These are phyloP conservation scores for Fusarium dimerum DNA, from an alignment of 2,329 filamentous ascomycete genomes.

Conservation along the genomic window DNA sequence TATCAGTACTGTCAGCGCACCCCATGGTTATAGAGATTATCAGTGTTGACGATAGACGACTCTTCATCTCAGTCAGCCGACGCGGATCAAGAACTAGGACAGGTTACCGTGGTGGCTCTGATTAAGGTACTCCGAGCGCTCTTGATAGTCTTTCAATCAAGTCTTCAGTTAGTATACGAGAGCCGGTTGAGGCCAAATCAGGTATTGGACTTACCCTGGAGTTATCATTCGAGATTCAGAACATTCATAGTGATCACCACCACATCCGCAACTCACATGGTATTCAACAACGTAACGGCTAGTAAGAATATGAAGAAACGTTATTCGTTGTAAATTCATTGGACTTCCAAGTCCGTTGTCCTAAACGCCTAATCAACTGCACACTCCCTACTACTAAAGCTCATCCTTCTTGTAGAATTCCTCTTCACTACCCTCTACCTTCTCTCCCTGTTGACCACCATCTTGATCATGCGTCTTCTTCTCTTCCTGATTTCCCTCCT, in stretches of 20 bases:
- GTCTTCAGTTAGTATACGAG: too few relatives aligned
- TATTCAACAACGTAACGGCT: background rate
- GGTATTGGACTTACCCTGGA: too few relatives aligned
- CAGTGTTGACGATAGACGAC: too few relatives aligned
- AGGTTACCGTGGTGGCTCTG: too few relatives aligned
- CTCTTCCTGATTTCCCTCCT: constrained; percentile 46
- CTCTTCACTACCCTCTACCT: constrained; percentile 49
- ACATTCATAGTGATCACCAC: constrained; percentile 1
- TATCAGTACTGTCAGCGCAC: too few relatives aligned
- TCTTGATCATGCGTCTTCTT: background rate
- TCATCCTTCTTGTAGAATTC: constrained; percentile 55
- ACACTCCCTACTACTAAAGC: constrained; percentile 1
- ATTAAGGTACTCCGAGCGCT: too few relatives aligned
- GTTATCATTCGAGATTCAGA: too few relatives aligned
- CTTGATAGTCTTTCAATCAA: too few relatives aligned
- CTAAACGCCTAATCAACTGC: constrained; percentile 13
- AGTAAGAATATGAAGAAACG: background rate
- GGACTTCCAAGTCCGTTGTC: background rate
- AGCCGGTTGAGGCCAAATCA: too few relatives aligned
- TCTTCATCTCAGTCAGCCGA: too few relatives aligned
- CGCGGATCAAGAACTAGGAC: too few relatives aligned
- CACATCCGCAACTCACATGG: background rate
- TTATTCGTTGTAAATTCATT: constrained; percentile 2
- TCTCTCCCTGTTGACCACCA: constrained; percentile 15
- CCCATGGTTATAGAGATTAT: too few relatives aligned